Base-by-base conservation (phyloP, 208 protist species). In the Leishmania lainsoni region DNA sequence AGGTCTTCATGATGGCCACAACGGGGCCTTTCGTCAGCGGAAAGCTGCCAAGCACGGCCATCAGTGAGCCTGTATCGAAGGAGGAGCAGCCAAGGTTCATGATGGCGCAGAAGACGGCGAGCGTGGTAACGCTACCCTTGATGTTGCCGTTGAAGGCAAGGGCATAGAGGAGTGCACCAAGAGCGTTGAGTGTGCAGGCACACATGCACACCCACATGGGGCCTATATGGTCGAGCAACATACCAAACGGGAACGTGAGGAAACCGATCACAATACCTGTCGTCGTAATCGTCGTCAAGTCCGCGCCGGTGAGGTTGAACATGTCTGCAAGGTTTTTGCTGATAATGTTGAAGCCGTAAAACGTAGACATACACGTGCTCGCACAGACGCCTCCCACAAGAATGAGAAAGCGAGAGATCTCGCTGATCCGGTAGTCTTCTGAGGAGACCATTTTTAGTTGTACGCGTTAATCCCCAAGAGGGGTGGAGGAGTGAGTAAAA, bases 331-430 rank as follows among this genome's bases (percentile, higher is more conserved):
- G 81, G 70, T 89, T 75, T 48, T 89, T 85, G 69, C 83, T 90
- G 76, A 94, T 35, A 54, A 94, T 82, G 75, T 86, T 92, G 85
- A 94, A 94, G 59, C 86, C 81, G 81, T 94, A 94, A 45, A 89
- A 81, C 63, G 83, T 83, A 16, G 86, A 86, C 22, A 91, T 85
- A 76, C 79, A 86, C 17, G 79, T 39, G 2, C 85, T 81, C 16
- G 81, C 88, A 20, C 81, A 54, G 32, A 93, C 29, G 17, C 90
- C 90, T 45, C 80, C 86, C 32, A 91, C 63, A 20, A 91, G 80
- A 16, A 93, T 83, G 69, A 83, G 79, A 69, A 93, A 93, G 51
- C 90, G 87, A 1, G 39, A n/a, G 42, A 87, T 82, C 77, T 93
- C 86, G 66, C 85, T 88, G 81, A 92, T 85, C 29, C 79, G 71